Conservation (phyloP, 257 asterid species). For the Perilla frutescens region DNA sequence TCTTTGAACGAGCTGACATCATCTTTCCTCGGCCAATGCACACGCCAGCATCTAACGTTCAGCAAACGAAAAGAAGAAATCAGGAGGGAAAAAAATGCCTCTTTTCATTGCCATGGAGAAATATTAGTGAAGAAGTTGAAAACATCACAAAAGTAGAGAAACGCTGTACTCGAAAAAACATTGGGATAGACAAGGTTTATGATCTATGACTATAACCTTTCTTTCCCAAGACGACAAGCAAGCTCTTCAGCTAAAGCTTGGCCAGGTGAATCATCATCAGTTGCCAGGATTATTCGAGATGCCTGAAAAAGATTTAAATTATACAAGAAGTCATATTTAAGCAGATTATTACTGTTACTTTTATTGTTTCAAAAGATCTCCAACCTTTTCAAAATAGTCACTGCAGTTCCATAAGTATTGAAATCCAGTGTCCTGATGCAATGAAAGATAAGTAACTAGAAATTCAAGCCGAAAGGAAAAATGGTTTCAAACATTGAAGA, state of each 20-base stretch:
- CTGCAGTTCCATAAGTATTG: slow-evolving; percentile 79
- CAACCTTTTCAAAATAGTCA: slow-evolving; percentile 67
- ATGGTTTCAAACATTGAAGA: neutral
- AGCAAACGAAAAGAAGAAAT: slow-evolving; percentile 12
- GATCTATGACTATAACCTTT: slow-evolving; percentile 53
- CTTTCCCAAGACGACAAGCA: slow-evolving; percentile 79
- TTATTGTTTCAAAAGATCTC: neutral
- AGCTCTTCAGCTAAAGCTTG: slow-evolving; percentile 81
- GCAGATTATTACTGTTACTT: neutral
- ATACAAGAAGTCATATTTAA: neutral
- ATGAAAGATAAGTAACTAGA: slow-evolving; percentile 1
- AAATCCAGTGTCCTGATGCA: slow-evolving; percentile 59
- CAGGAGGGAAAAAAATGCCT: neutral
- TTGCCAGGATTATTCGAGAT: slow-evolving; percentile 72
- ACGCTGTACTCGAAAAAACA: neutral
- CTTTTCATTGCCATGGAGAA: neutral
- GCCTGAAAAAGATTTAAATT: slow-evolving; percentile 44
- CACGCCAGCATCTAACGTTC: slow-evolving; percentile 63
- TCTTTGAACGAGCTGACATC: slow-evolving; percentile 62
- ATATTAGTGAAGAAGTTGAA: neutral
- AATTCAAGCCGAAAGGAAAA: neutral
- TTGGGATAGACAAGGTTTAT: slow-evolving; percentile 16
- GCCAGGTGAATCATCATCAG: slow-evolving; percentile 77
- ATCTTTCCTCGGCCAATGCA: slow-evolving; percentile 67
- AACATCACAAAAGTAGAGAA: neutral